Evolutionary conservation across 345 rosid species (phyloP).

Genomic region (rapeseed (Brassica napus)): Da-Ae NC_063450.1:32085501-32086000

Average conservation of each 20-base stretch:
- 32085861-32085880: background rate
- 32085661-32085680: background rate
- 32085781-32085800: conserved; percentile 3
- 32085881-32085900: background rate
- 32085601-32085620: background rate
- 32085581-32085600: too few species aligned
- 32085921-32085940: background rate
- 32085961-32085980: background rate
- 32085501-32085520: too few species aligned
- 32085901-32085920: background rate
- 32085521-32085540: too few species aligned
- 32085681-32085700: background rate
- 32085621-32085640: conserved; percentile 5
- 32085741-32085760: conserved; percentile 1
- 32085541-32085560: too few species aligned
- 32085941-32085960: background rate
- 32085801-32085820: conserved; percentile 35
- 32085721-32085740: background rate
- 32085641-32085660: background rate
- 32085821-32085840: background rate
- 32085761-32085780: conserved; percentile 33
- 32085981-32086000: background rate
- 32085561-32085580: too few species aligned
- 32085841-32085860: background rate
- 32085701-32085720: background rate